A percentile compares a stretch with the other conserved stretches of the same genome.
phyloP scores from a whole-genome alignment of 2,329 filamentous ascomycete species.

The Arthrocladium fulminans region DNA sequence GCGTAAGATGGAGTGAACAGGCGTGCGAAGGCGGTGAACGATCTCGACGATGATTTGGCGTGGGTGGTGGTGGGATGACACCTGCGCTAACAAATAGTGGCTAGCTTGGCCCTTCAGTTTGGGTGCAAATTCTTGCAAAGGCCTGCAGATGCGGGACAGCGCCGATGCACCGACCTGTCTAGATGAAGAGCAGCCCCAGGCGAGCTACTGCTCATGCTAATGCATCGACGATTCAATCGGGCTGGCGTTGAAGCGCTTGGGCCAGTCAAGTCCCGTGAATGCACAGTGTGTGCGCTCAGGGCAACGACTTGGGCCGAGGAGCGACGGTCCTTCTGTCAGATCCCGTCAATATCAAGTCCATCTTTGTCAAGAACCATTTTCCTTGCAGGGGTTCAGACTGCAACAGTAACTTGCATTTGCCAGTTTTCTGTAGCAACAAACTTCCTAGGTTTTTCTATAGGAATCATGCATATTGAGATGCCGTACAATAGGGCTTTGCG shows the following conservation, averaged over 20 bases:
- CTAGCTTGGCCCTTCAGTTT: neutral
- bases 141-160: neutral
- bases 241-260: neutral
- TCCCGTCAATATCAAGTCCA: neutral
- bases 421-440: no score
- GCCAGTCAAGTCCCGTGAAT: neutral
- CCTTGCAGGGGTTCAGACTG: neutral
- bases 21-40: conserved; percentile 7
- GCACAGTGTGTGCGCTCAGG: neutral
- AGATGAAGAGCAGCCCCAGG: neutral
- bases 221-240: neutral
- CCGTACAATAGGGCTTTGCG: neutral
- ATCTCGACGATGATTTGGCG: conserved; percentile 1
- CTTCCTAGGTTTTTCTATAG: neutral
- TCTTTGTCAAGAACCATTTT: neutral
- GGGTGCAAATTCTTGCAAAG: neutral
- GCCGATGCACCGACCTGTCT: conserved; percentile 5
- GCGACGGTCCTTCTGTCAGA: neutral
- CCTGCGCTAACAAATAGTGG: neutral
- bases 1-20: conserved; percentile 4
- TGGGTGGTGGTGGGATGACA: neutral
- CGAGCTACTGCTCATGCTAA: conserved; percentile 2
- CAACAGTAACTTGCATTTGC: neutral
- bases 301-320: neutral
- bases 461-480: neutral